Evolutionary conservation across 2,329 filamentous ascomycete genomes (phyloP).

Genomic region (Apiospora phragmitis): DNA sequence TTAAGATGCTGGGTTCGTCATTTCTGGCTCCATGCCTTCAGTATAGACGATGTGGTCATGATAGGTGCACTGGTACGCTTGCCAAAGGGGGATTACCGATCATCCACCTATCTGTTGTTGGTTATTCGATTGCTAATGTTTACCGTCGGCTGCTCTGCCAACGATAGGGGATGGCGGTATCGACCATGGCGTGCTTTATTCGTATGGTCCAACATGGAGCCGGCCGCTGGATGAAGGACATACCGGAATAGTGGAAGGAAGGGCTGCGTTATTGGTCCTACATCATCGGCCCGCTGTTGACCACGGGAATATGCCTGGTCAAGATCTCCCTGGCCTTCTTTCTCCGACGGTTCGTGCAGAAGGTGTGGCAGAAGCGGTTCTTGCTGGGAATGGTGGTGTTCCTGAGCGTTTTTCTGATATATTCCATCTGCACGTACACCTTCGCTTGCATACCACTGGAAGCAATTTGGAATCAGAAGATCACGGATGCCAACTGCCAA

Average conservation of each 20-base stretch:
- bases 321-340: conserved; percentile 10
- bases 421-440: conserved; percentile 11
- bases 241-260: background rate
- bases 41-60: conserved; percentile 15
- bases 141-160: background rate
- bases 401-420: conserved; percentile 10
- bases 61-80: conserved; percentile 13
- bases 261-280: background rate
- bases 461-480: background rate
- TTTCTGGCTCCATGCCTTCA: conserved; percentile 13
- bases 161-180: background rate
- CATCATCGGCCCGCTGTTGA: background rate
- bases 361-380: conserved; percentile 14
- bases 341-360: conserved; percentile 13
- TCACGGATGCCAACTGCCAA: background rate
- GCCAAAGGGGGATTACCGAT: background rate
- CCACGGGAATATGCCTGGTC: conserved; percentile 15
- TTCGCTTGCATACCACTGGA: conserved; percentile 12
- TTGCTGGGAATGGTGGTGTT: conserved; percentile 14
- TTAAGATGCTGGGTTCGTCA: conserved; percentile 15
- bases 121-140: background rate
- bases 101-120: background rate
- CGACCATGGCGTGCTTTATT: conserved; percentile 14
- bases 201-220: conserved; percentile 12
- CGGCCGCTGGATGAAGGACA: background rate